Evolutionary conservation across 345 rosid species (phyloP), one percentile per base, ranked within the genome.

Genomic region (Clausena lansium): DNA sequence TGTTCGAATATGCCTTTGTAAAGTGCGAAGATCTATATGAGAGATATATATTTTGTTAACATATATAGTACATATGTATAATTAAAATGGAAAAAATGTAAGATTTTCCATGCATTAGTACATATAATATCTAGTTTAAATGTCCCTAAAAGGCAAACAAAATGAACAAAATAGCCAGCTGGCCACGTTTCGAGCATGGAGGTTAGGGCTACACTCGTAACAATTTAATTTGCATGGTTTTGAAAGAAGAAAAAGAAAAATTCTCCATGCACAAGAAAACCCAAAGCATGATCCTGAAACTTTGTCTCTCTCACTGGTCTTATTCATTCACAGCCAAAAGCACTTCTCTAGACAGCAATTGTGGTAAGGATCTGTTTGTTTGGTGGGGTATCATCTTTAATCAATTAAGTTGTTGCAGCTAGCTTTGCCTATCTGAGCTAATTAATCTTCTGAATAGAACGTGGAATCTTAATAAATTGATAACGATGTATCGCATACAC

Each of bases 141-240:
- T 74, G 74, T n/a, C 74, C 67, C 24, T 15, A 36, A 58, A 58
- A 20, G 68, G 2, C 25, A 36, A 25, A 65, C 65, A 73, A 39
- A 47, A 73, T 57, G 52, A 74, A 58, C 60, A 22, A 27, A 47
- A 33, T 17, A 52, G 77, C 32, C 38, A 66, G 73, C 59, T 14
- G 64, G 71, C 69, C 80, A 74, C 70, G 63, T 75, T 81, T 63
- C 50, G 22, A 8, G 70, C 32, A 11, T 1, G 79, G 41, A 32
- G 35, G 66, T 68, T 62, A 73, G 79, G 86, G 74, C 60, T 64
- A 57, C 81, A 71, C 14, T 69, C 15, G 1, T 27, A 11, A 63
- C 66, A 61, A 59, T 15, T 33, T 1, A 25, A 15, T n/a, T n/a
- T 62, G 1, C 25, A 71, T 27, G 59, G 54, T 5, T 70, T 35